Percentiles rank a stretch among this genome's conserved stretches.
phyloP scores from a whole-genome alignment of 2,329 filamentous ascomycete species.

The Botrytis medusae region DNA sequence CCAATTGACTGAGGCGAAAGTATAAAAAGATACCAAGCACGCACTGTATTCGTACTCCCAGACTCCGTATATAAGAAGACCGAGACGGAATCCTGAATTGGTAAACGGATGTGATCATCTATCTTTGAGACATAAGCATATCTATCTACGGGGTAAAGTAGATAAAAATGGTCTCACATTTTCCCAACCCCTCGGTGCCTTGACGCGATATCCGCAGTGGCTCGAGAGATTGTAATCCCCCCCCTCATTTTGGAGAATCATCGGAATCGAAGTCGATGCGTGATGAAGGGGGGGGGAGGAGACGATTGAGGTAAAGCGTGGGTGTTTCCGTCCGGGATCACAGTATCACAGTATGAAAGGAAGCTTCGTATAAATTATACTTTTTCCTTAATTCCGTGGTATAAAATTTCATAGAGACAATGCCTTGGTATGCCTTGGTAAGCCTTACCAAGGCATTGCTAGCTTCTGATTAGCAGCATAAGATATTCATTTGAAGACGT shows the following conservation, averaged over 20 bases:
- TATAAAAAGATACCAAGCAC: background rate
- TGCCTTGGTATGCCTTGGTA: background rate
- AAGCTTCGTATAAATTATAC: background rate
- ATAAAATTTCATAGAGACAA: background rate
- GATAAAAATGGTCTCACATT: constrained; percentile 11
- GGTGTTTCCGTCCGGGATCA: background rate
- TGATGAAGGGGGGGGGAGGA: background rate
- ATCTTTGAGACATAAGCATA: background rate
- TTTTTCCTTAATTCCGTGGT: background rate
- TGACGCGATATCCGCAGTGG: background rate
- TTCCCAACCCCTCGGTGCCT: constrained; percentile 7
- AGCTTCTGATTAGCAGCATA: background rate
- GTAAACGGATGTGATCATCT: background rate
- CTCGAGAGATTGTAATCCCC: background rate
- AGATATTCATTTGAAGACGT: background rate
- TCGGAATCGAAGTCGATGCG: background rate
- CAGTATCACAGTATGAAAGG: background rate
- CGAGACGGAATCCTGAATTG: background rate
- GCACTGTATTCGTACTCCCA: background rate
- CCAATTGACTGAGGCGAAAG: background rate
- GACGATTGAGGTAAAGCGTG: background rate
- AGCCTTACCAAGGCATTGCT: background rate
- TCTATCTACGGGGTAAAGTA: background rate
- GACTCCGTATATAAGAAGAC: constrained; percentile 6
- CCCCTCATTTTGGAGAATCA: constrained; percentile 11